Conservation (phyloP, 108 stramenopile species). For the Chaetoceros tenuissimus region DNA sequence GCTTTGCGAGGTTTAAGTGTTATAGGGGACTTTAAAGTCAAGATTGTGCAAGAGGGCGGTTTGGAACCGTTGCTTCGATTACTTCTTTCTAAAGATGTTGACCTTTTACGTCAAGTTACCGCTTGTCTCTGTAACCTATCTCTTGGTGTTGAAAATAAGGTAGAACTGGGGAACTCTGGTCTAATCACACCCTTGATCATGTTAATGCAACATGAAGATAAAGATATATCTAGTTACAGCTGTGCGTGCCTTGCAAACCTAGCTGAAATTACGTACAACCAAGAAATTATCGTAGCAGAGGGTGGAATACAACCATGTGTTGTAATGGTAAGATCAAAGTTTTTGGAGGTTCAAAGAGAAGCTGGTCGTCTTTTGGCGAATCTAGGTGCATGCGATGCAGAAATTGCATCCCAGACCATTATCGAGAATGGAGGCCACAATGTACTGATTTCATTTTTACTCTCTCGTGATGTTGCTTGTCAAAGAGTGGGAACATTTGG, state of each 20-base stretch:
- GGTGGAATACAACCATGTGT: slow-evolving; percentile 67
- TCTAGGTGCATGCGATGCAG: slow-evolving; percentile 37
- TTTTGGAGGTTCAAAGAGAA: slow-evolving; percentile 72
- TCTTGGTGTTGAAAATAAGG: slow-evolving; percentile 73
- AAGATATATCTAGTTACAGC: slow-evolving; percentile 42
- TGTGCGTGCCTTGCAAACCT: slow-evolving; percentile 78
- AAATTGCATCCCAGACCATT: slow-evolving; percentile 31
- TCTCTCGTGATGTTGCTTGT: slow-evolving; percentile 63
- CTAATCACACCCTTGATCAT: slow-evolving; percentile 59
- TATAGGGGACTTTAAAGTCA: slow-evolving; percentile 51
- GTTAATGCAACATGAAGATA: slow-evolving; percentile 55
- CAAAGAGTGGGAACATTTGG: slow-evolving; percentile 73
- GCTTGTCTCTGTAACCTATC: slow-evolving; percentile 70
- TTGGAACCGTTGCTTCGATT: slow-evolving; percentile 65
- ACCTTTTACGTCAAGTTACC: slow-evolving; percentile 62
- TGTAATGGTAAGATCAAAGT: slow-evolving; percentile 65
- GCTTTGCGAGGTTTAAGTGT: slow-evolving; percentile 73
- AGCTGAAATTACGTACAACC: slow-evolving; percentile 67
- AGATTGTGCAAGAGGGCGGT: slow-evolving; percentile 80
- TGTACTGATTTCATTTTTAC: slow-evolving; percentile 64
- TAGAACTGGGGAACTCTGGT: slow-evolving; percentile 63
- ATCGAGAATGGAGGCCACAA: slow-evolving; percentile 60
- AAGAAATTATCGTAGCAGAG: slow-evolving; percentile 52
- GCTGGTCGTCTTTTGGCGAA: slow-evolving; percentile 73
- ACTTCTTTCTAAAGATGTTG: slow-evolving; percentile 53